Percentiles rank a stretch among this genome's conserved stretches.
These are phyloP conservation scores for Pseudonectria buxi DNA, from an alignment of 2,329 filamentous ascomycete genomes.

Conservation along the genomic window DNA sequence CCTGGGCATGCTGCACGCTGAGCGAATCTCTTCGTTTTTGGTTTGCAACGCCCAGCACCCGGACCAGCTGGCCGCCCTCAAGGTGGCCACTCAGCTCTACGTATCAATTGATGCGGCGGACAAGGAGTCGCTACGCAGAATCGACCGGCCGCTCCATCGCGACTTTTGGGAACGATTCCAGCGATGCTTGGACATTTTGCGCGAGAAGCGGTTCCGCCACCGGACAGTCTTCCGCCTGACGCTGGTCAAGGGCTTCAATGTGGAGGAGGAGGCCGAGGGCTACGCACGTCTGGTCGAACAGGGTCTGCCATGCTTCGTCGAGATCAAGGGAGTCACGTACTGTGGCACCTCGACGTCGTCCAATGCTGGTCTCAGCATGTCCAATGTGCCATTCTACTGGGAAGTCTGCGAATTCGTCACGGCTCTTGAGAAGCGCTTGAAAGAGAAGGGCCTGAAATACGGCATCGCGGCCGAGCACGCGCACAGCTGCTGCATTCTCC, in stretches of 20 bases:
- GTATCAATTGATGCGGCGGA: constrained; percentile 95
- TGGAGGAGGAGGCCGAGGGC: constrained; percentile 85
- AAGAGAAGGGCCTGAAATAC: constrained; percentile 66
- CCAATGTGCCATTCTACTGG: constrained; percentile 93
- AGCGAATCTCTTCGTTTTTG: constrained; percentile 87
- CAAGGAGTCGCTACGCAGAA: constrained; percentile 75
- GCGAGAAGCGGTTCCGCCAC: constrained; percentile 74
- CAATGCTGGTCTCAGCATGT: constrained; percentile 86
- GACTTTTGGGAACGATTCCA: constrained; percentile 98
- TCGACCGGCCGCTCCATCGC: constrained; percentile 85
- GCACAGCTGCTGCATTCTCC: constrained; percentile 85
- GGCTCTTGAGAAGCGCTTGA: constrained; percentile 63
- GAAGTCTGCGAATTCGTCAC: constrained; percentile 80
- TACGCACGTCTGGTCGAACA: constrained; percentile 85
- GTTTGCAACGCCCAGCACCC: constrained; percentile 98
- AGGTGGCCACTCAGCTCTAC: constrained; percentile 89
- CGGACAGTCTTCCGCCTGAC: constrained; percentile 93
- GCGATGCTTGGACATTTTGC: constrained; percentile 80
- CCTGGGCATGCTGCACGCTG: constrained; percentile 70
- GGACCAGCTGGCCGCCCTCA: constrained; percentile 73
- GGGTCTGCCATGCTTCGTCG: constrained; percentile 84
- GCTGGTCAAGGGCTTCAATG: constrained; percentile 95
- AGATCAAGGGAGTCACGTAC: constrained; percentile 95
- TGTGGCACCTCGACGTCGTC: constrained; percentile 85
- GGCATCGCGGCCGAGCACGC: constrained; percentile 93